Evolutionary conservation across 2,329 filamentous ascomycete species (phyloP).

Genomic region (Celoporthe dispersa): DNA sequence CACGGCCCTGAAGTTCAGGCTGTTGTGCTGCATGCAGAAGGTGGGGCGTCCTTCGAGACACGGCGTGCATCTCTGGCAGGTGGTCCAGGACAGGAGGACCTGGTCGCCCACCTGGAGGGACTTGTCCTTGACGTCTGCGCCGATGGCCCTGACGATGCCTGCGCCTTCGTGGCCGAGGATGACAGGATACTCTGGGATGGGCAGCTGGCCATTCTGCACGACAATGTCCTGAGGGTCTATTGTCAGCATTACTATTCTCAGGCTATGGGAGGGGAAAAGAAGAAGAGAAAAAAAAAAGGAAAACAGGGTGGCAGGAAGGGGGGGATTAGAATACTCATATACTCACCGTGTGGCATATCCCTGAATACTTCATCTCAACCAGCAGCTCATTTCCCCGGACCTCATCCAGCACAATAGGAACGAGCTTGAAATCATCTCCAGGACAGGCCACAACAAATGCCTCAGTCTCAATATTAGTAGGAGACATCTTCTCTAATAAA

Average conservation of each 20-base stretch:
- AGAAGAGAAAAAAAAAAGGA: too few relatives aligned
- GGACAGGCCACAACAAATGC: conserved; percentile 20
- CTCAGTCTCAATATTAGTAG: conserved; percentile 26
- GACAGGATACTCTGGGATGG: conserved; percentile 35
- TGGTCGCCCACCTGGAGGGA: conserved; percentile 39
- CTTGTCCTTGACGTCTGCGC: conserved; percentile 34
- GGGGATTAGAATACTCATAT: background rate
- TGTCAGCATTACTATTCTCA: background rate
- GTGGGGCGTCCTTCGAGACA: conserved; percentile 37
- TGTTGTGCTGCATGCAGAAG: conserved; percentile 36
- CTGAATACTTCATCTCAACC: conserved; percentile 28
- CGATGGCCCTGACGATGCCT: conserved; percentile 38
- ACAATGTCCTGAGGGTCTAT: conserved; percentile 34
- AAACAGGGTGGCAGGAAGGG: background rate
- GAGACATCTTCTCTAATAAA: conserved; percentile 6
- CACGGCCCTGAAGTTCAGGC: conserved; percentile 34
- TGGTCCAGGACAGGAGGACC: conserved; percentile 42
- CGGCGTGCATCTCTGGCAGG: conserved; percentile 39
- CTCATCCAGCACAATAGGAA: conserved; percentile 21
- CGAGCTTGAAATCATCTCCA: conserved; percentile 25
- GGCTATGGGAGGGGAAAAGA: too few relatives aligned
- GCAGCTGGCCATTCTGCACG: conserved; percentile 35
- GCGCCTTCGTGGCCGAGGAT: conserved; percentile 37
- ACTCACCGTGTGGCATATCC: conserved; percentile 25
- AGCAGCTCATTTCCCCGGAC: conserved; percentile 26